Evolutionary conservation across 148 eudicot genomes (phyloP), one percentile per base, ranked within the genome.

Genomic region (Pouteria glomerata): DNA sequence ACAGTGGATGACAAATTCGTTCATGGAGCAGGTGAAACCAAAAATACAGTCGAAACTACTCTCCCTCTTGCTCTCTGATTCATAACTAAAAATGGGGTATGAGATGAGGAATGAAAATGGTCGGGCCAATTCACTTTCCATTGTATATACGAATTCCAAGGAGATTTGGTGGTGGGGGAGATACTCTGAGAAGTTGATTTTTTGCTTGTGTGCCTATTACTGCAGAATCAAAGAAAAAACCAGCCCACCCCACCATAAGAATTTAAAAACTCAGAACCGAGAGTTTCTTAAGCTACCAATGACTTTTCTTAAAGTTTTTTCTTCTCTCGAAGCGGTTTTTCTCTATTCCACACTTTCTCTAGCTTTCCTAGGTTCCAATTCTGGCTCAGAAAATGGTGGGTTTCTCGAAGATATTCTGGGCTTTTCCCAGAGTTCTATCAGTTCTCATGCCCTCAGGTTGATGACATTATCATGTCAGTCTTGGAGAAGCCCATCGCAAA

Each of bases 361-460:
- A 27, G 97, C 88, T 72, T 81, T 79, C 64, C 87, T 87, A 1
- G 90, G 83, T 27, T 66, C 51, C 51, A 61, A 77, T 59, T 75
- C 74, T 19, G 85, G 83, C 26, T 82, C 60, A 74, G 86, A 73
- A 34, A 68, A 26, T 57, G 74, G 35, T 60, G 77, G 79, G 11
- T 66, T 52, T 47, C 73, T 52, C 14, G 60, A 27, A 41, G 59
- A 5, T 70, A 74, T 66, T 18, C 34, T 44, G 80, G 85, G 14
- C 85, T 91, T 8, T 78, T 72, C 29, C 90, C 97, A 0, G 84
- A 76, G 41, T 94, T 83, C 74, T 94, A 94, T 42, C 74, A 80
- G 69, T 78, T 68, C 70, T 87, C 97, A 4, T 94, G 98, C 63
- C 98, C 98, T 50, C 91, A 87, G 63, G 97, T 82, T 53, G 87